Percentiles rank a stretch among this genome's conserved stretches.
Conservation (phyloP, 176 grass and related monocot species). For the Hsuehochloa calcarea region DNA sequence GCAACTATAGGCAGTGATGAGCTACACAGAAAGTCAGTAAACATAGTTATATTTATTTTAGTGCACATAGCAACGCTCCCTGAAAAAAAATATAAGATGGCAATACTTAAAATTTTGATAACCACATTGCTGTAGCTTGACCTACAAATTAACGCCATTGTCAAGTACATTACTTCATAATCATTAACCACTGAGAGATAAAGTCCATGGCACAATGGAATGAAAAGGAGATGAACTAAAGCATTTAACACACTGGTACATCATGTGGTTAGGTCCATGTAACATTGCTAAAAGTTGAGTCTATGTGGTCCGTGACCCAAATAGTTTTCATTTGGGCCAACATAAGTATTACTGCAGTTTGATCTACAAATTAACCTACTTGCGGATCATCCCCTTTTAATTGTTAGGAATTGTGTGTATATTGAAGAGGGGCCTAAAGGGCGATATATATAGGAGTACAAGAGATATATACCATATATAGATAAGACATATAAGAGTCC, state of each 20-base stretch:
- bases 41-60: background rate
- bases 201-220: constrained; percentile 33
- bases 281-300: constrained; percentile 37
- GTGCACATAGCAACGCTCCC: background rate
- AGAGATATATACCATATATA: too few relatives aligned
- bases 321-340: constrained; percentile 21
- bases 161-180: constrained; percentile 36
- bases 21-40: background rate
- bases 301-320: constrained; percentile 26
- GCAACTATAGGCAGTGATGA: background rate
- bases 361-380: constrained; percentile 50
- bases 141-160: constrained; percentile 33
- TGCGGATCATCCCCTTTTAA: too few relatives aligned
- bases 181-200: constrained; percentile 28
- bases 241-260: constrained; percentile 26
- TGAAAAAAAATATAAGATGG: background rate
- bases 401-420: too few relatives aligned
- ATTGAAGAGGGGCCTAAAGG: too few relatives aligned
- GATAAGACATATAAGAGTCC: too few relatives aligned
- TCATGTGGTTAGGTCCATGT: constrained; percentile 52
- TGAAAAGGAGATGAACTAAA: constrained; percentile 36
- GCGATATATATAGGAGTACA: too few relatives aligned
- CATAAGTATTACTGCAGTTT: constrained; percentile 30
- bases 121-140: constrained; percentile 24
- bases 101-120: constrained; percentile 10